Conservation (phyloP, 2,329 filamentous ascomycete genomes). For the Metarhizium album region DNA sequence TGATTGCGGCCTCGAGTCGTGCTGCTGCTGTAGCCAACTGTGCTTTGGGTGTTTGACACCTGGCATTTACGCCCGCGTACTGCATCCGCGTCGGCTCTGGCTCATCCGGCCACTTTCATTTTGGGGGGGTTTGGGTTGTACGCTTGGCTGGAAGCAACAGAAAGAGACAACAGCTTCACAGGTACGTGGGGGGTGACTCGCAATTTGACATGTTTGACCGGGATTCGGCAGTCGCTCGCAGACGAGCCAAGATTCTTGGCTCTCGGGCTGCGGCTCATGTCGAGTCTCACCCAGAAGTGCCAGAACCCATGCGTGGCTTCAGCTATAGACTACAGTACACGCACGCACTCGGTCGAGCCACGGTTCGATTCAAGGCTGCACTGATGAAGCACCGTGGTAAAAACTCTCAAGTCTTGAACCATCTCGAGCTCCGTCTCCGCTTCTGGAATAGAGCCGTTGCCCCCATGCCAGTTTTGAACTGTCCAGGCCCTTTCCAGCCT, state of each 20-base stretch:
- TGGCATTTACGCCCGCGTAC: not conserved
- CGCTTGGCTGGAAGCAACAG: not conserved
- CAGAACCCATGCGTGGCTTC: not conserved
- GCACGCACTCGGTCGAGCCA: not conserved
- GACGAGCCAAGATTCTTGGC: not conserved
- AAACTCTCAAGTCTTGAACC: not conserved
- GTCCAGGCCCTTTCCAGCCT: not conserved
- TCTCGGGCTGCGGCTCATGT: not conserved
- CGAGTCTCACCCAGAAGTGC: no score
- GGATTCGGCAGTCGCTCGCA: not conserved
- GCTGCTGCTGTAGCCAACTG: not conserved
- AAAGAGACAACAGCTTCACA: not conserved
- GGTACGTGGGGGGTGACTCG: not conserved
- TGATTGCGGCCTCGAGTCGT: not conserved
- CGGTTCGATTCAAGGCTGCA: not conserved
- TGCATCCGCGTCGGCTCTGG: not conserved
- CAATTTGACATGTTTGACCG: not conserved
- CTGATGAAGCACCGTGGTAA: not conserved
- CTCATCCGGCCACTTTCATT: not conserved
- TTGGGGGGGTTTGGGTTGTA: not conserved
- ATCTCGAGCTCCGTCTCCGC: not conserved
- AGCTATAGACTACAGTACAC: no score
- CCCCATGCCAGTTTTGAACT: not conserved
- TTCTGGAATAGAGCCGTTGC: not conserved
- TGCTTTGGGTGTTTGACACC: not conserved